A percentile compares a stretch with the other conserved stretches of the same genome.
These are phyloP conservation scores for Rhodotorula taiwanensis DNA, from an alignment of 768 basidiomycete species.

Conservation along the genomic window DNA sequence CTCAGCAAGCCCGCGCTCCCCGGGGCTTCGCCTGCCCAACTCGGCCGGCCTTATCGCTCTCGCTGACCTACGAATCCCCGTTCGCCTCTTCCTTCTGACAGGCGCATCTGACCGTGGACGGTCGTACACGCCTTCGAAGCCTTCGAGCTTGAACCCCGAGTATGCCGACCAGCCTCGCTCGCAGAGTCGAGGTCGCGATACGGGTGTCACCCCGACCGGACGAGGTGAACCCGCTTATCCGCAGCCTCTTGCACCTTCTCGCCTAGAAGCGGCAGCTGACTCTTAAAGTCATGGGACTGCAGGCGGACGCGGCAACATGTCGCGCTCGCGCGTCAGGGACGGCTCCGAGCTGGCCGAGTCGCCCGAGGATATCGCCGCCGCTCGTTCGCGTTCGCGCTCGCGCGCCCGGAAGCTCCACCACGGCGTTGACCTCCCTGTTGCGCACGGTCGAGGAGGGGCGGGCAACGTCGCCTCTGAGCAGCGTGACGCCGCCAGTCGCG, in stretches of 20 bases:
- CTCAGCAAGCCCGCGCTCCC: not conserved
- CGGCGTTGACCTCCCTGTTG: constrained; percentile 26
- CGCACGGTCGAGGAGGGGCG: constrained; percentile 23
- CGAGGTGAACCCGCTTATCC: constrained; percentile 15
- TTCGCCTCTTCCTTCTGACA: not conserved
- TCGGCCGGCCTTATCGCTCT: not conserved
- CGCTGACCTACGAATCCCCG: not conserved
- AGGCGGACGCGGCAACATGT: constrained; percentile 38
- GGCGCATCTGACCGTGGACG: constrained; percentile 12
- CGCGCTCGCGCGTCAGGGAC: constrained; percentile 32
- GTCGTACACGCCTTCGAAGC: not conserved
- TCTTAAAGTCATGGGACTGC: not conserved
- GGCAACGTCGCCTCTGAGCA: constrained; percentile 26
- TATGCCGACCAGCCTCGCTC: constrained; percentile 1
- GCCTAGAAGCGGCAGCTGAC: not conserved
- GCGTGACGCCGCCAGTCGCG: constrained; percentile 1
- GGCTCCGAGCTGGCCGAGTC: constrained; percentile 8
- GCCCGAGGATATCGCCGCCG: constrained; percentile 9
- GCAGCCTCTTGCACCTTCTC: too few species aligned
- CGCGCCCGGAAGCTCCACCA: constrained; percentile 12
- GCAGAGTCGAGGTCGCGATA: constrained; percentile 13
- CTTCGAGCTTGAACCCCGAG: constrained; percentile 30
- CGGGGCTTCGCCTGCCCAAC: not conserved
- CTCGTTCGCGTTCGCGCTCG: constrained; percentile 27
- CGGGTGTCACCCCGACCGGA: constrained; percentile 14